Evolutionary conservation across 148 eudicot species (phyloP).

Genomic region (Amaranthus hypochondriacus): DNA sequence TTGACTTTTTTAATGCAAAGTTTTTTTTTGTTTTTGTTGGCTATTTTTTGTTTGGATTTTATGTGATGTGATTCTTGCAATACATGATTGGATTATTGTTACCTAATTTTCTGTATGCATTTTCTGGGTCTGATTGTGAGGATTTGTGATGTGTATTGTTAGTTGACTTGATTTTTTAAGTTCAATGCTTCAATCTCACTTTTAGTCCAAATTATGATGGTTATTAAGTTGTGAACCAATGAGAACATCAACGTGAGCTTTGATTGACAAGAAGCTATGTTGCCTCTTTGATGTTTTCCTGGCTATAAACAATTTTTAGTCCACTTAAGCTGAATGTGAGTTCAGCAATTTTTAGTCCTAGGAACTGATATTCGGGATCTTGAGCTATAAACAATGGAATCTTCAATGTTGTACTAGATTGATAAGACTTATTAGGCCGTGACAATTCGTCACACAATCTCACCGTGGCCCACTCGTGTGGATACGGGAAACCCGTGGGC

Average conservation of each 20-base stretch:
- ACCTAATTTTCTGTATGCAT: not conserved
- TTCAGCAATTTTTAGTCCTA: no score
- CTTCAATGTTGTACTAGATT: no score
- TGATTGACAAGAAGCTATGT: not conserved
- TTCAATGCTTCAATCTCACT: not conserved
- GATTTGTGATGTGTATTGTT: not conserved
- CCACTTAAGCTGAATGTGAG: no score
- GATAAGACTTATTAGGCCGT: no score
- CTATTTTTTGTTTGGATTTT: not conserved
- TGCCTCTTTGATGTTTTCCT: no score
- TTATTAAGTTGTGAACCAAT: not conserved
- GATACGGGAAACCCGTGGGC: no score
- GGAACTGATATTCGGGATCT: no score
- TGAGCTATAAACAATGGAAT: no score
- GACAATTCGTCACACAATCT: no score
- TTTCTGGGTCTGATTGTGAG: not conserved
- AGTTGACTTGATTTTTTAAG: slow-evolving; percentile 5
- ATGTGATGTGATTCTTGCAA: not conserved
- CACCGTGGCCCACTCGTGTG: no score
- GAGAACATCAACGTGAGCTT: not conserved
- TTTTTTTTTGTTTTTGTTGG: not conserved
- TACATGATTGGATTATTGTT: not conserved
- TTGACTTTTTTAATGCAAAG: not conserved
- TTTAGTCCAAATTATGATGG: not conserved
- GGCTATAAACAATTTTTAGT: no score